Base-by-base conservation (phyloP, 192 early-diverging fungal genomes). In the Linnemannia hyalina region DNA sequence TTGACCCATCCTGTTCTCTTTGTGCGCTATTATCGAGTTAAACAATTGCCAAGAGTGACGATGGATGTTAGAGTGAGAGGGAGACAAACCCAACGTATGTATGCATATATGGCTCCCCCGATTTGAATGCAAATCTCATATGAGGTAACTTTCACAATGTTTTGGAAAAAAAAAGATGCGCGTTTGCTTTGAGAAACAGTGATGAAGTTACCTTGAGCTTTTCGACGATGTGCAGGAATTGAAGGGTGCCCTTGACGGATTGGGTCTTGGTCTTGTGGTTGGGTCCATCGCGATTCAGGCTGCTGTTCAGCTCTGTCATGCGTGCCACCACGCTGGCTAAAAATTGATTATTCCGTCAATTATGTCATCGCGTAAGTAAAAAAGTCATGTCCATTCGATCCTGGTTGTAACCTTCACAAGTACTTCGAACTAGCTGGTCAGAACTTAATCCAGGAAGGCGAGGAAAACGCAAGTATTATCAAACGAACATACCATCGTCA, bases 1-100 rank as follows among this genome's bases (percentile, higher is more conserved):
- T 96, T 92, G 65, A 99, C 69, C 98, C 98, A 99, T 40, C 98
- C 98, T 23, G 97, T 98, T 76, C 97, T 90, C 84, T 97, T 97
- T 20, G 97, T 99, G 78, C 91, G 91, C 95, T 97, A 83, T 54
- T 74, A n/a, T 41, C 36, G 22, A 22, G 38, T 73, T 22, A 29
- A 13, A 70, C 18, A 36, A 38, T 35, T 16, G 38, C 38, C 13
- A 76, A 20, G 41, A 77, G 1, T 18, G 26, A 55, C 44, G n/a
- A 54, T 9, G 7, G 0, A 32, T 13, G 46, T 18, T 73, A 41
- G 26, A 16, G 6, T 10, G 40, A 42, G 20, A 70, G 3, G 38
- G 38, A 41, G 11, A 44, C 10, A 72, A 46, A 15, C 13, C 10
- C 13, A 11, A 11, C 42, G 0, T 44, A 44, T 44, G 36, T 38